A percentile compares a stretch with the other conserved stretches of the same genome.
These are phyloP conservation scores for Pulveroboletus ridleyi DNA, from an alignment of 1,284 basidiomycete species.

Conservation along the genomic window DNA sequence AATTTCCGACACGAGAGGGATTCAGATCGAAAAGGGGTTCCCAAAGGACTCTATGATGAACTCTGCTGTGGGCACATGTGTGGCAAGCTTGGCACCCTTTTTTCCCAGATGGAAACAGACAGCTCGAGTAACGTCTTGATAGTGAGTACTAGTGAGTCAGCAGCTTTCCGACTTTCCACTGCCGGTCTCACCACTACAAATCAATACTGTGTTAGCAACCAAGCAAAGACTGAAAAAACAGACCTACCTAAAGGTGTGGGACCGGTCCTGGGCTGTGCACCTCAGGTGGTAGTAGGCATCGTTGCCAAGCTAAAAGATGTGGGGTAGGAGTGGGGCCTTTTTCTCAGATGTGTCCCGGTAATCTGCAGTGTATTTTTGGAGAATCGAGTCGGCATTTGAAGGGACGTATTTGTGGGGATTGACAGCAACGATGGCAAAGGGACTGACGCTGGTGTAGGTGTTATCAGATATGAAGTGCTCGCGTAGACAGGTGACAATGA, in stretches of 20 bases:
- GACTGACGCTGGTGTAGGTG: conserved; percentile 82
- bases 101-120: conserved; percentile 89
- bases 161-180: conserved; percentile 95
- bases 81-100: conserved; percentile 89
- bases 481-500: conserved; percentile 82
- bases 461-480: conserved; percentile 87
- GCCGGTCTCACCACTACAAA: conserved; percentile 84
- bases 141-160: too few relatives aligned
- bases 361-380: too few relatives aligned
- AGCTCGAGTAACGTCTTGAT: conserved; percentile 92
- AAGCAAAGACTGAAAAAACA: not conserved
- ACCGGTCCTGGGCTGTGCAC: conserved; percentile 93
- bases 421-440: conserved; percentile 78
- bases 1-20: conserved; percentile 92
- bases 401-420: conserved; percentile 91
- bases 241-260: conserved; percentile 82
- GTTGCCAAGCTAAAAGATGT: conserved; percentile 90
- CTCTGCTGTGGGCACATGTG: conserved; percentile 91
- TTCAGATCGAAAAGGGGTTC: conserved; percentile 90
- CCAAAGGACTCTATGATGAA: conserved; percentile 96
- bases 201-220: not conserved
- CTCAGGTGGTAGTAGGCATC: conserved; percentile 98
- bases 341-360: conserved; percentile 70
- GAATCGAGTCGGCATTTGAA: conserved; percentile 84
- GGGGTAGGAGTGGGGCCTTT: conserved; percentile 66